phyloP scores from a whole-genome alignment of 2,329 filamentous ascomycete species.

The Apiospora sp. region DNA sequence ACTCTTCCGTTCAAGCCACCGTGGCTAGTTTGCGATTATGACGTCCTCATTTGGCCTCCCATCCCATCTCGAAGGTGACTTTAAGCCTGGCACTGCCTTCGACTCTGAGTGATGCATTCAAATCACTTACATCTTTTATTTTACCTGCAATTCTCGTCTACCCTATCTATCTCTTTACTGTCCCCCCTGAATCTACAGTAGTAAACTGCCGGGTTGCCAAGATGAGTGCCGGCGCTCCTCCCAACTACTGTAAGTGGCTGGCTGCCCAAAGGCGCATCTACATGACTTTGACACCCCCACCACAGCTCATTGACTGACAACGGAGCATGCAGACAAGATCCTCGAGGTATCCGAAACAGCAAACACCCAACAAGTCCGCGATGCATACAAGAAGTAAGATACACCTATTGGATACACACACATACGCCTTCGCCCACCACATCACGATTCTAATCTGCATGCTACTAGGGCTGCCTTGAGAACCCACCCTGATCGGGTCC shows the following conservation, averaged over 20 bases:
- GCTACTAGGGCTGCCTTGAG: slow-evolving; percentile 78
- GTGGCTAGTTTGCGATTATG: slow-evolving; percentile 21
- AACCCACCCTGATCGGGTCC: slow-evolving; percentile 91
- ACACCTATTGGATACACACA: not conserved
- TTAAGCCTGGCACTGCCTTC: not conserved
- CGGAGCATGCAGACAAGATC: slow-evolving; percentile 65
- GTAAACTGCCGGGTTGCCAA: slow-evolving; percentile 42
- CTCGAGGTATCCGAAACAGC: slow-evolving; percentile 79
- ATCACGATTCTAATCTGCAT: slow-evolving; percentile 4
- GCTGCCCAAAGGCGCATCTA: slow-evolving; percentile 22
- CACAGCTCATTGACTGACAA: slow-evolving; percentile 35
- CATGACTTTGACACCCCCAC: slow-evolving; percentile 14
- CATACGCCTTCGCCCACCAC: slow-evolving; percentile 29
- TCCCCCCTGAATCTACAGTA: not conserved
- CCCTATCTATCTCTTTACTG: not conserved
- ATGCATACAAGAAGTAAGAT: slow-evolving; percentile 87
- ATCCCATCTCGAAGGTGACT: slow-evolving; percentile 1
- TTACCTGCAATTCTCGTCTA: slow-evolving; percentile 27
- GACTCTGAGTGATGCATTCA: not conserved
- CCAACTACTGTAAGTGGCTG: slow-evolving; percentile 65
- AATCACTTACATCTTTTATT: slow-evolving; percentile 12
- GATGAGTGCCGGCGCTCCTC: slow-evolving; percentile 50
- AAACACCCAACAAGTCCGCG: slow-evolving; percentile 83
- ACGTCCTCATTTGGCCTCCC: slow-evolving; percentile 13
- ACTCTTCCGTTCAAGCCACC: slow-evolving; percentile 14